These are phyloP conservation scores for Cichorium intybus DNA, from an alignment of 140 eudicot genomes.

Conservation along the genomic window DNA sequence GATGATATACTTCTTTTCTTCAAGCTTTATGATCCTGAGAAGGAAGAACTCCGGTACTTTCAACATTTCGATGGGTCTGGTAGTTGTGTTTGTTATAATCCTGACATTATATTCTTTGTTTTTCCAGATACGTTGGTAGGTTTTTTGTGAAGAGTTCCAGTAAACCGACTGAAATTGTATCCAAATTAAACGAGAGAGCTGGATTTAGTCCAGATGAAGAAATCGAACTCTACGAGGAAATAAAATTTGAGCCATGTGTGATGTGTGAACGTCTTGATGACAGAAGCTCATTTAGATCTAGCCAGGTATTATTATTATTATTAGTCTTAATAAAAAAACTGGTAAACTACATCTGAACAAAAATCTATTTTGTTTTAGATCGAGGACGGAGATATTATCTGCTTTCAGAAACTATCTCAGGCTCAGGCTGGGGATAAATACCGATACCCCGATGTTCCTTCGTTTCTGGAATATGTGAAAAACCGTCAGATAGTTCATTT, in stretches of 20 bases:
- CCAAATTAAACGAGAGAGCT: constrained; percentile 41
- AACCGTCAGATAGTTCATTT: constrained; percentile 71
- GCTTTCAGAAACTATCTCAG: constrained; percentile 58
- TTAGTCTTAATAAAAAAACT: not conserved
- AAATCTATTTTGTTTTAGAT: constrained; percentile 35
- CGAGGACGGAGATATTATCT: constrained; percentile 87
- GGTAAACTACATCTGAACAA: not conserved
- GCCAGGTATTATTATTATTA: constrained; percentile 48
- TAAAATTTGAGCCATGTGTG: constrained; percentile 62
- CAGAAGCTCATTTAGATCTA: constrained; percentile 49
- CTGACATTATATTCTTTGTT: not conserved
- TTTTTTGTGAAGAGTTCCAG: constrained; percentile 38
- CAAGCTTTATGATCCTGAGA: constrained; percentile 86
- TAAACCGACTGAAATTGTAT: constrained; percentile 37
- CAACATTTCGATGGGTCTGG: too few species aligned
- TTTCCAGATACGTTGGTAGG: constrained; percentile 35
- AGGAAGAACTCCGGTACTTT: constrained; percentile 77
- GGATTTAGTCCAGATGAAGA: constrained; percentile 65
- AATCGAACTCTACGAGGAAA: constrained; percentile 75
- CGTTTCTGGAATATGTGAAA: constrained; percentile 71
- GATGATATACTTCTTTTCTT: constrained; percentile 82
- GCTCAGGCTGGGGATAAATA: constrained; percentile 34
- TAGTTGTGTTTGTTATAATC: too few species aligned
- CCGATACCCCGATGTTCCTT: constrained; percentile 76
- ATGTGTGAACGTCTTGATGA: constrained; percentile 76